phyloP scores from a whole-genome alignment of 768 basidiomycete species.

The Pulveroboletus ravenelii region DNA sequence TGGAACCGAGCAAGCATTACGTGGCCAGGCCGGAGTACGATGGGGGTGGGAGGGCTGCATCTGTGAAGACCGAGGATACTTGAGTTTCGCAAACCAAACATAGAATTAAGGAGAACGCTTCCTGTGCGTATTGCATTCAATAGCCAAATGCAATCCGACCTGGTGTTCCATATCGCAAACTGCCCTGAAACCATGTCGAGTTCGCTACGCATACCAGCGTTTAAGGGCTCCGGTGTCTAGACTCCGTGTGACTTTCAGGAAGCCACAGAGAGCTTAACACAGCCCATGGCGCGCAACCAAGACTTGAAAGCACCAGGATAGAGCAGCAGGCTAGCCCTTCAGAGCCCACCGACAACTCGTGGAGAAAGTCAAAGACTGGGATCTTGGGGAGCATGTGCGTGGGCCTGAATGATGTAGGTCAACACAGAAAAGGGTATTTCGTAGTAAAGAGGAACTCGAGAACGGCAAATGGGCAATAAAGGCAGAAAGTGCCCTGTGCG shows the following conservation, averaged over 20 bases:
- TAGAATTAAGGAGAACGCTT: conserved; percentile 19
- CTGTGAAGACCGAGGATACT: conserved; percentile 19
- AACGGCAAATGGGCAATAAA: conserved; percentile 29
- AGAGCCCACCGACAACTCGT: conserved; percentile 17
- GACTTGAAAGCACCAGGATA: conserved; percentile 52
- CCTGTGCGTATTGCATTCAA: conserved; percentile 35
- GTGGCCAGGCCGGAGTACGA: conserved; percentile 19
- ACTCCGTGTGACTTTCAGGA: conserved; percentile 13
- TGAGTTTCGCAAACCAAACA: conserved; percentile 10
- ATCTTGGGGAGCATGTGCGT: conserved; percentile 38
- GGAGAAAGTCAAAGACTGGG: conserved; percentile 43
- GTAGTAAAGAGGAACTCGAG: conserved; percentile 6
- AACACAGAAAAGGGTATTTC: conserved; percentile 13
- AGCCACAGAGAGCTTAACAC: conserved; percentile 23
- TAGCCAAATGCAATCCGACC: conserved; percentile 17
- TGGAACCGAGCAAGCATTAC: conserved; percentile 37
- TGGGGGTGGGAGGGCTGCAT: conserved; percentile 19
- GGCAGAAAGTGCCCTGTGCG: conserved; percentile 33
- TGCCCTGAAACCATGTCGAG: conserved; percentile 48
- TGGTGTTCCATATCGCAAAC: conserved; percentile 23
- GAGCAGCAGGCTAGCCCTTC: conserved; percentile 21
- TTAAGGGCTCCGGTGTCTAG: conserved; percentile 42
- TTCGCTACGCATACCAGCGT: conserved; percentile 49
- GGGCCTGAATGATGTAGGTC: conserved; percentile 29
- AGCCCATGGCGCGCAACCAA: conserved; percentile 52